These are phyloP conservation scores for Scenedesmus sp. DNA, from an alignment of 163 green algal genomes.

Conservation along the genomic window DNA sequence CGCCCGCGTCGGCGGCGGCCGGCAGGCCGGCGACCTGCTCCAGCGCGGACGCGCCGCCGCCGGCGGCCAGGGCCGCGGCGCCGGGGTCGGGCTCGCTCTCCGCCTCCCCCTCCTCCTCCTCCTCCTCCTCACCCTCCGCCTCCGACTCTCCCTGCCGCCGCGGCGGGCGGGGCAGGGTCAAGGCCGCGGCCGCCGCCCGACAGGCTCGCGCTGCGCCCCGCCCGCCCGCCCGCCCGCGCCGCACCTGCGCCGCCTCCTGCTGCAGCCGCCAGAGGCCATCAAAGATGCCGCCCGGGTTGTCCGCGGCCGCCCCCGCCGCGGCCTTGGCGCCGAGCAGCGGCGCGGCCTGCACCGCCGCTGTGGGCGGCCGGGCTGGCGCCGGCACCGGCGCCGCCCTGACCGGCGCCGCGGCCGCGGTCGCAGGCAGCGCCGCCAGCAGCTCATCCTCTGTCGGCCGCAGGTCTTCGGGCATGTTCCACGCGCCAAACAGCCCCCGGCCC, in stretches of 20 bases:
- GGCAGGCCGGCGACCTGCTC: neutral
- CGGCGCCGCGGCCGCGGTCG: conserved; percentile 14
- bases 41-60: neutral
- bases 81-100: too few species aligned
- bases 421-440: conserved; percentile 17
- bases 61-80: conserved; percentile 27
- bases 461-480: conserved; percentile 55
- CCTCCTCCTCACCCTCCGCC: conserved; percentile 15
- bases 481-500: conserved; percentile 65
- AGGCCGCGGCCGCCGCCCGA: too few species aligned
- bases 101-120: conserved; percentile 33
- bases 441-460: conserved; percentile 29
- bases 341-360: too few species aligned
- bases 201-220: too few species aligned
- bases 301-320: conserved; percentile 17
- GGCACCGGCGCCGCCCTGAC: conserved; percentile 21
- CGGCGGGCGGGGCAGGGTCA: too few species aligned
- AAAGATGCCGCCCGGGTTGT: conserved; percentile 35
- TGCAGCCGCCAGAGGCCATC: conserved; percentile 63
- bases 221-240: too few species aligned
- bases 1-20: neutral
- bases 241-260: conserved; percentile 41
- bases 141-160: conserved; percentile 36
- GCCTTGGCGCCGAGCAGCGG: too few species aligned
- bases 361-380: too few species aligned